These are phyloP conservation scores for Phytophthora megakarya DNA, from an alignment of 352 stramenopile species.

Conservation along the genomic window DNA sequence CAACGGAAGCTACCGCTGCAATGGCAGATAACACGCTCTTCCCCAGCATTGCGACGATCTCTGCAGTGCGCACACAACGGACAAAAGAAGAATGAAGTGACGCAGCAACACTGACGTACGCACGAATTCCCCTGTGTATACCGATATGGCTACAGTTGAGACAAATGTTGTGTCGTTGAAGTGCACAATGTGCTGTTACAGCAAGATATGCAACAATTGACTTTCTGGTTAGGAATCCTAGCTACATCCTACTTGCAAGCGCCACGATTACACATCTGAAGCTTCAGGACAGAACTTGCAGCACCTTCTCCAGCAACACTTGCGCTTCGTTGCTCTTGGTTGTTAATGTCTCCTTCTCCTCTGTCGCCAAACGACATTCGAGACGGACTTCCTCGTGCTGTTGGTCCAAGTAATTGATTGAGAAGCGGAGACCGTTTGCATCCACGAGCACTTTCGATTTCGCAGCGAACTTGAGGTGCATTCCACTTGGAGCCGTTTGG, in stretches of 20 bases:
- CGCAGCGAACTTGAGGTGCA: conserved; percentile 28
- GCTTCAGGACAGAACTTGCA: conserved; percentile 32
- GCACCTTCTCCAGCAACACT: conserved; percentile 34
- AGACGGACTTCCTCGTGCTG: conserved; percentile 40
- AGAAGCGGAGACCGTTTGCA: conserved; percentile 28
- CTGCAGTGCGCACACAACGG: too few species aligned
- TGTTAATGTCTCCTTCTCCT: conserved; percentile 25
- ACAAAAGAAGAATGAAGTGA: conserved; percentile 12
- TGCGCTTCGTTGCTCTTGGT: conserved; percentile 32
- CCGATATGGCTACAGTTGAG: conserved; percentile 34
- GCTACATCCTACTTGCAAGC: background rate
- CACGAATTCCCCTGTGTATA: conserved; percentile 26
- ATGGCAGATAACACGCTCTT: conserved; percentile 15
- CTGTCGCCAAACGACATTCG: conserved; percentile 28
- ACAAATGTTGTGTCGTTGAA: conserved; percentile 31
- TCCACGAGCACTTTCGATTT: conserved; percentile 33
- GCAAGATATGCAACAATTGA: background rate
- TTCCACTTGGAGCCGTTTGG: conserved; percentile 15
- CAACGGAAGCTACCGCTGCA: conserved; percentile 20
- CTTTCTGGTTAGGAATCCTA: background rate
- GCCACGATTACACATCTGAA: background rate
- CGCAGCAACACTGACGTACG: conserved; percentile 29
- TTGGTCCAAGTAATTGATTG: conserved; percentile 33
- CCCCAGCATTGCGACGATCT: conserved; percentile 7
- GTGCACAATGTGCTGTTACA: conserved; percentile 1